Evolutionary conservation across 2,329 filamentous ascomycete genomes (phyloP).

Genomic region (Xylariales sp.): DNA sequence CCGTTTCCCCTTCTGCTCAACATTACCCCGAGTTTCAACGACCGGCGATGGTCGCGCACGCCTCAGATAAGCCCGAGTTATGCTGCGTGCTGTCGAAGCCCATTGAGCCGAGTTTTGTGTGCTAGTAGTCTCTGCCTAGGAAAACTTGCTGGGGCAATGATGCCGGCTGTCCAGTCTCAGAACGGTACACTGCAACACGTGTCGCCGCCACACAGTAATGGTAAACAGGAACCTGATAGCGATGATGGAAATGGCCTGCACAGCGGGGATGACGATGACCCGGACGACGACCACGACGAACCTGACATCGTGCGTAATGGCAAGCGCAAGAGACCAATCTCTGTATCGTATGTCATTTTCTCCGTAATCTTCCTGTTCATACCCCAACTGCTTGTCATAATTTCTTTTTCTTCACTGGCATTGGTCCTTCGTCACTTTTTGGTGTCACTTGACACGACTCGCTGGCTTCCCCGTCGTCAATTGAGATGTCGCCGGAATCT

Average conservation of each 20-base stretch:
- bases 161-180: constrained; percentile 17
- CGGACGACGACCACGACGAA: constrained; percentile 36
- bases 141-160: neutral
- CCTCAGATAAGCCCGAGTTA: constrained; percentile 15
- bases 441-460: no score
- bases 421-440: no score
- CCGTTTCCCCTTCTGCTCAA: constrained; percentile 32
- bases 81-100: neutral
- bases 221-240: constrained; percentile 37
- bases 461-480: neutral
- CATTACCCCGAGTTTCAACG: constrained; percentile 38
- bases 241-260: constrained; percentile 39
- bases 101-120: neutral
- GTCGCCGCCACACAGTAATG: constrained; percentile 19
- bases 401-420: no score
- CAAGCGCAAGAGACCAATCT: constrained; percentile 58
- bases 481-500: constrained; percentile 6
- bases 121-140: neutral
- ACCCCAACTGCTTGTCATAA: neutral
- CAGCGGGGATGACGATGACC: constrained; percentile 39
- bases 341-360: constrained; percentile 48
- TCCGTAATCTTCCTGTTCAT: constrained; percentile 3
- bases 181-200: constrained; percentile 17
- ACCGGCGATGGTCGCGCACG: constrained; percentile 21
- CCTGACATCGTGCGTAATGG: constrained; percentile 33